Base-by-base conservation (phyloP, 805 yeast species). In the Schwanniomyces pseudopolymorphus region DNA sequence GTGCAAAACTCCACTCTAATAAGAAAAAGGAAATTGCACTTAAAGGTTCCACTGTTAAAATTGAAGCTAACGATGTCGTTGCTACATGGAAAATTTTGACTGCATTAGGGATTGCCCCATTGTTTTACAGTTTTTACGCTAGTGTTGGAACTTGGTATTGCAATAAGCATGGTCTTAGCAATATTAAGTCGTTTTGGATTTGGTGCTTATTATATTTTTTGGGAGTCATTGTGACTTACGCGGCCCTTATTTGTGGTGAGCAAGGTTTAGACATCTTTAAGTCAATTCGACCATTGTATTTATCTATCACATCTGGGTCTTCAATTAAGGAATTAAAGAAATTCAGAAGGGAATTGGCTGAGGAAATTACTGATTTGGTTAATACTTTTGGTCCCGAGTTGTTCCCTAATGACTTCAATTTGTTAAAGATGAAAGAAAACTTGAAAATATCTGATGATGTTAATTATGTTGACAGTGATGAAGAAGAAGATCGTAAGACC, bases 21-120 rank as follows among this genome's bases (percentile, higher is more conserved):
- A 74, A 75, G 48, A 90, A 91, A 66, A 89, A 92, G 26, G 73
- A 67, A 47, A 78, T 80, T 40, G 99, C 98, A 0, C 74, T 94
- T 49, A 91, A 90, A 9, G 84, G 79, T 6, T 90, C 97, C 0
- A 78, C 90, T 0, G 99, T 94, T 19, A 94, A 94, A 63, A 84
- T 94, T 49, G 83, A 84, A 59, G 99, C 96, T 14, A 85, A 83
- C 47, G 99, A 94, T 65, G 97, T 94, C 21, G 80, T 94, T 49
- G 98, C 98, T 1, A 91, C 98, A 1, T 94, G 99, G 99, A 94
- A 94, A 66, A 85, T 94, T 40, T 73, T 94, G 52, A 89, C 92
- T 33, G 83, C 91, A 27, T 79, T 94, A 79, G 95, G 92, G 4
- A 69, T 89, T 44, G 95, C 97, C 0, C 99, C 99, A 2, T 63